Base-by-base conservation (phyloP, 768 basidiomycete genomes). In the Mycena venus region DNA sequence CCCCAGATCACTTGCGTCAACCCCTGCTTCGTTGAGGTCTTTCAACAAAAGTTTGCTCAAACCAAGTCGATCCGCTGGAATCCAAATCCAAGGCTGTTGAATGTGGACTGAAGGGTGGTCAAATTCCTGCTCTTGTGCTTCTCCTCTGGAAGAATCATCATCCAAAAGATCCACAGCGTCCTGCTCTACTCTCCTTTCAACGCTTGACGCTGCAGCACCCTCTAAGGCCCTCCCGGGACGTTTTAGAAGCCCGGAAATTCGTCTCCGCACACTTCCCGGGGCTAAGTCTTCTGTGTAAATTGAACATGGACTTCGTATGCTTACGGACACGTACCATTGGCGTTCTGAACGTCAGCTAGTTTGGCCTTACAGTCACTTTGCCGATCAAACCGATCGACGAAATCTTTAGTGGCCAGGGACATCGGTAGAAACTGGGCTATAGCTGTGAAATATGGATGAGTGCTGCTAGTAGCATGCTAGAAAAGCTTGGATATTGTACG, bases 341-440 rank as follows among this genome's bases (percentile, higher is more conserved):
- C 78, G 63, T 82, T 85, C 59, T 65, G 42, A 77, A 76, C 68
- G 77, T 78, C 68, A 79, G 79, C 70, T 82, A 83, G 51, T n/a
- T n/a, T n/a, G n/a, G n/a, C n/a, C n/a, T n/a, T n/a, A n/a, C n/a
- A n/a, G n/a, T n/a, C n/a, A n/a, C n/a, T n/a, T n/a, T 80, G 80
- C 76, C 82, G 83, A 78, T 80, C 82, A 71, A 85, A 88, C 63
- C 84, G 81, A 58, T 85, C 84, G 6, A 83, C 85, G 82, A 90
- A 85, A 77, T 91, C 87, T 77, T 88, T 87, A 36, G 89, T 91
- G 1, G 92, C 91, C 55, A 94, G 81, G 0, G 91, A 91, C 83
- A 93, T 90, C 0, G 93, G 92, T 23, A 93, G 82, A 74, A 88
- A 88, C 19, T 86, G 79, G 34, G 86, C 82, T 27, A 93, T 83